phyloP scores from a whole-genome alignment of 495 filamentous ascomycete species.

The Aspergillus asperescens region DNA sequence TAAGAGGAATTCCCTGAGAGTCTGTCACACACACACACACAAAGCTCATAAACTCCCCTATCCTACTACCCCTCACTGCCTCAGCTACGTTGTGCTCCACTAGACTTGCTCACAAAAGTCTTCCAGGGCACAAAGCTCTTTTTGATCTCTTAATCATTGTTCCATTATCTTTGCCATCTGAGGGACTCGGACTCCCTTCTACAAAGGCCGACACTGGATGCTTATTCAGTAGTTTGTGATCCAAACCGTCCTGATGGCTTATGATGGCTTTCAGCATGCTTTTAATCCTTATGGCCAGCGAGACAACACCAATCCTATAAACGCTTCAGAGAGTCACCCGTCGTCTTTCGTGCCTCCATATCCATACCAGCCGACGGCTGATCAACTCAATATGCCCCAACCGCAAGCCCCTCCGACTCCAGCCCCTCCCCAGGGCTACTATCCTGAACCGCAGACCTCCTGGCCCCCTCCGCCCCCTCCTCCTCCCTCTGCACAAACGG shows the following conservation, averaged over 20 bases:
- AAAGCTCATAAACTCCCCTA: background rate
- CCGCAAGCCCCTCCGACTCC: conserved; percentile 23
- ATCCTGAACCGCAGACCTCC: conserved; percentile 16
- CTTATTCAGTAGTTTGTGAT: conserved; percentile 6
- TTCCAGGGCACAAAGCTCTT: conserved; percentile 1
- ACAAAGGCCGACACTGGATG: background rate
- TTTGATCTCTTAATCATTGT: conserved; percentile 1
- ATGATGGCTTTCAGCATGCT: conserved; percentile 34
- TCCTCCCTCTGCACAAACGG: conserved; percentile 5
- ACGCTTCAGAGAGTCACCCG: conserved; percentile 21
- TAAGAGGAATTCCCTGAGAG: background rate
- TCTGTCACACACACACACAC: conserved; percentile 4
- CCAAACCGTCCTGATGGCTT: conserved; percentile 32
- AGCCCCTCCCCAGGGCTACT: conserved; percentile 15
- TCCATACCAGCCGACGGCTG: conserved; percentile 31
- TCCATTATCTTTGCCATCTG: background rate
- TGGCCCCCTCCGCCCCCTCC: conserved; percentile 20
- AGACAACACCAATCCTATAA: conserved; percentile 22
- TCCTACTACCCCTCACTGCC: conserved; percentile 7
- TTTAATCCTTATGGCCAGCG: conserved; percentile 25
- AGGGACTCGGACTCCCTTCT: conserved; percentile 3
- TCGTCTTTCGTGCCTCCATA: conserved; percentile 30
- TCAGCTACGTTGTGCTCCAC: background rate
- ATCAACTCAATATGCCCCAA: conserved; percentile 42
- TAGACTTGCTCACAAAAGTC: conserved; percentile 3